A percentile compares a stretch with the other conserved stretches of the same genome.
Conservation (phyloP, 108 stramenopile genomes). For the Cyclotella atomus region DNA sequence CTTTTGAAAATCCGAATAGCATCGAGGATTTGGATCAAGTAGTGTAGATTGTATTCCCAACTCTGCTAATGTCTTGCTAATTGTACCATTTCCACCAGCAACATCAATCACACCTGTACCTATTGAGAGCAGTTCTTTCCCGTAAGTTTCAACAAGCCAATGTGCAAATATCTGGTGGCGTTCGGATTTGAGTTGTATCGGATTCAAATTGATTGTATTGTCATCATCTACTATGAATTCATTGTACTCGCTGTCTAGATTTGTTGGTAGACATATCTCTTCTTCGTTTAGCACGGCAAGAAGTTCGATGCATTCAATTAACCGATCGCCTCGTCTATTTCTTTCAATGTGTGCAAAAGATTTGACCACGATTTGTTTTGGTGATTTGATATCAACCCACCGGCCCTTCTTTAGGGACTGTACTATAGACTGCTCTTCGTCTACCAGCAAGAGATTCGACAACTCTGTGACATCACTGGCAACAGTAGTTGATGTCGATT, state of each 20-base stretch:
- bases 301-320: slow-evolving; percentile 39
- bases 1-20: not conserved
- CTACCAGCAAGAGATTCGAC: not conserved
- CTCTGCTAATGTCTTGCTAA: slow-evolving; percentile 26
- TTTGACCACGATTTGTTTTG: slow-evolving; percentile 15
- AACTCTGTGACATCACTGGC: not conserved
- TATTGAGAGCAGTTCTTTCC: slow-evolving; percentile 11
- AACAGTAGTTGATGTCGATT: not conserved
- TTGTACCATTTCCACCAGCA: slow-evolving; percentile 51
- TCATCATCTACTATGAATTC: slow-evolving; percentile 12
- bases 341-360: slow-evolving; percentile 29
- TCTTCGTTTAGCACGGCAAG: slow-evolving; percentile 13
- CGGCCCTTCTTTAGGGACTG: slow-evolving; percentile 2
- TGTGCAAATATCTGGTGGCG: slow-evolving; percentile 38
- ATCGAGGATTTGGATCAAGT: slow-evolving; percentile 54
- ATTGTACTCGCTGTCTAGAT: slow-evolving; percentile 9
- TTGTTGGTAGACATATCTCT: slow-evolving; percentile 3
- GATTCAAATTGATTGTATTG: not conserved
- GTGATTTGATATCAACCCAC: slow-evolving; percentile 17
- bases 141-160: slow-evolving; percentile 37
- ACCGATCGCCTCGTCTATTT: slow-evolving; percentile 38
- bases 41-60: slow-evolving; percentile 31
- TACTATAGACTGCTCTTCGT: not conserved
- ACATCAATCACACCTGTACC: slow-evolving; percentile 49
- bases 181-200: slow-evolving; percentile 15